These are phyloP conservation scores for Cetraspora pellucida DNA, from an alignment of 192 early-diverging fungal genomes.

Conservation along the genomic window DNA sequence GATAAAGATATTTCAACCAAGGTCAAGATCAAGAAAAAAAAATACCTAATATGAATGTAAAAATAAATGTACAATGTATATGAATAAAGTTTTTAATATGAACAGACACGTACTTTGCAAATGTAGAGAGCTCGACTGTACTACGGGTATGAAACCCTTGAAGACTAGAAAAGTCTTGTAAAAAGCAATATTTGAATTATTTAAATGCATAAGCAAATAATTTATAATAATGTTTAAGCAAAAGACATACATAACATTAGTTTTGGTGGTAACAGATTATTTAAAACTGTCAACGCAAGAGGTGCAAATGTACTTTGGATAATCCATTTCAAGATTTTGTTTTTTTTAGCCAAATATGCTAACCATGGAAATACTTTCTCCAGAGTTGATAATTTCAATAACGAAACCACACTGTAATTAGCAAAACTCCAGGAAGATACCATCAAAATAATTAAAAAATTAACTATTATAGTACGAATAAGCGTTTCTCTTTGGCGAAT, in stretches of 20 bases:
- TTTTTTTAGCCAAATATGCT: conserved; percentile 50
- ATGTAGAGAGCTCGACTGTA: conserved; percentile 46
- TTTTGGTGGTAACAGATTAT: conserved; percentile 66
- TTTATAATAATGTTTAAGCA: not conserved
- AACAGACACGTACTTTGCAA: conserved; percentile 24
- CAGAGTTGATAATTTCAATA: conserved; percentile 64
- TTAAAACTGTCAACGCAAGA: conserved; percentile 66
- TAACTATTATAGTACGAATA: conserved; percentile 55
- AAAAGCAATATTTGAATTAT: not conserved
- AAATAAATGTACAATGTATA: not conserved
- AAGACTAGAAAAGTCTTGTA: conserved; percentile 41
- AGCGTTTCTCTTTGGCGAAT: conserved; percentile 58
- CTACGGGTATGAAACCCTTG: conserved; percentile 47
- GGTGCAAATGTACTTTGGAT: conserved; percentile 74
- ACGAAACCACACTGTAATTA: conserved; percentile 65
- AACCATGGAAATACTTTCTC: conserved; percentile 64
- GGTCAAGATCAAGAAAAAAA: conserved; percentile 77
- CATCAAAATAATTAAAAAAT: conserved; percentile 60
- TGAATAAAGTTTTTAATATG: too few relatives aligned
- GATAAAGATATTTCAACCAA: conserved; percentile 71
- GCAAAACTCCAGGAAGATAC: conserved; percentile 79
- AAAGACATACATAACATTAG: conserved; percentile 57
- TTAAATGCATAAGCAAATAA: not conserved
- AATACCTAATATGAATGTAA: conserved; percentile 52
- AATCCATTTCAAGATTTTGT: conserved; percentile 57